A percentile compares a stretch with the other conserved stretches of the same genome.
phyloP scores from a whole-genome alignment of 345 rosid species.

The Raphanus sativus region DNA sequence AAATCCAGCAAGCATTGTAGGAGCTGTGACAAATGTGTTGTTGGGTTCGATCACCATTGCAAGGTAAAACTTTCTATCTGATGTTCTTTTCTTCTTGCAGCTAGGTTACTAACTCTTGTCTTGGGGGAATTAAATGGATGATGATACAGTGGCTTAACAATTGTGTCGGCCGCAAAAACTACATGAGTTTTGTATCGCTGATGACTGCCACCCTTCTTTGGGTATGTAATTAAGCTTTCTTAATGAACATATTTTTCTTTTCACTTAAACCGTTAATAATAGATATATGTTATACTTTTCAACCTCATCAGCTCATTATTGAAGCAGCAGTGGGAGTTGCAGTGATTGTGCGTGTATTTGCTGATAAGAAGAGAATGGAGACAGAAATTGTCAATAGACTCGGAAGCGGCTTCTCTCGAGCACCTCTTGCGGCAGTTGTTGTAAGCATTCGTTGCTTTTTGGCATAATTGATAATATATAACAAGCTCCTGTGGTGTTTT shows the following conservation, averaged over 20 bases:
- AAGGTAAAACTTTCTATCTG: slow-evolving; percentile 50
- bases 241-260: not conserved
- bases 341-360: slow-evolving; percentile 84
- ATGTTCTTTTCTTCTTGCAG: slow-evolving; percentile 15
- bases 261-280: not conserved
- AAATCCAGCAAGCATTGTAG: slow-evolving; percentile 88
- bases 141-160: slow-evolving; percentile 99
- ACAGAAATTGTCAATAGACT: slow-evolving; percentile 85
- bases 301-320: slow-evolving; percentile 62
- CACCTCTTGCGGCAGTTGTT: slow-evolving; percentile 87
- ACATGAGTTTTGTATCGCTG: slow-evolving; percentile 75
- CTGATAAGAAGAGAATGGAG: slow-evolving; percentile 70
- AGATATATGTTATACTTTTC: not conserved
- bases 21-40: slow-evolving; percentile 91
- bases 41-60: slow-evolving; percentile 95
- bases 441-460: slow-evolving; percentile 43
- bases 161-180: slow-evolving; percentile 89
- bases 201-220: slow-evolving; percentile 81
- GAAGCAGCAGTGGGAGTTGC: slow-evolving; percentile 89
- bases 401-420: slow-evolving; percentile 90
- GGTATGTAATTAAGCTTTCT: slow-evolving; percentile 50
- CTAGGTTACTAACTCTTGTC: not conserved
- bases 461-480: not conserved
- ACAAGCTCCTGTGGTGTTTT: slow-evolving; percentile 21
- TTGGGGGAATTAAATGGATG: too few relatives aligned